Evolutionary conservation across 768 basidiomycete genomes (phyloP), one percentile per base, ranked within the genome.

Genomic region (Hypholoma fasciculare): DNA sequence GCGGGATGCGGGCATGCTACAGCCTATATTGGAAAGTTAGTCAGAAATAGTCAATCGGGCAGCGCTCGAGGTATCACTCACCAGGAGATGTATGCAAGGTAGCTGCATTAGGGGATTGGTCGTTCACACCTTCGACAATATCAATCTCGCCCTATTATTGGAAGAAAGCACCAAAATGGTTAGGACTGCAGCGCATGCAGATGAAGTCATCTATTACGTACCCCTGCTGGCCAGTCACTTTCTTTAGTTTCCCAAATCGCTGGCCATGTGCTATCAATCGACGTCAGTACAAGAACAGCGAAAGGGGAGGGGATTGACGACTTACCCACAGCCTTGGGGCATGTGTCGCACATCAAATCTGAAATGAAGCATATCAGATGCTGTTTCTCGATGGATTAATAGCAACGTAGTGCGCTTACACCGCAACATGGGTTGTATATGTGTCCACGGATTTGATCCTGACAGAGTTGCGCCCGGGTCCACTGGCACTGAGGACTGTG

Each of bases 401-500:
- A n/a, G n/a, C 37, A 39, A 40, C 36, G 27, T 47, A 49, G 34
- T 1, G 72, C 30, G 30, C 80, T 30, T 63, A 83, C 82, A 84
- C 76, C 1, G 78, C 76, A 44, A 80, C 82, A 59, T 82, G 80
- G 11, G 74, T 81, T 3, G 72, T 76, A 63, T 82, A 87, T 3
- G 71, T 68, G 52, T 82, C 80, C 62, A 76, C 78, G 9, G 79
- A 78, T 51, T 71, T 70, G 52, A 87, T 76, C 47, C 85, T 76
- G 44, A 86, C 81, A 20, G 83, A 84, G 53, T 77, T 75, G 37
- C 85, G 71, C 20, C 86, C 85, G 7, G 78, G 67, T 1, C 81
- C 79, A 39, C 65, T 71, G 0, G 82, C 56, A 63, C 65, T 72
- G 34, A 87, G 75, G 5, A 67, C 69, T 0, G 76, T 81, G 20